Base-by-base conservation (phyloP, 1,139 yeast genomes). In the Blastobotrys arbuscula region DNA sequence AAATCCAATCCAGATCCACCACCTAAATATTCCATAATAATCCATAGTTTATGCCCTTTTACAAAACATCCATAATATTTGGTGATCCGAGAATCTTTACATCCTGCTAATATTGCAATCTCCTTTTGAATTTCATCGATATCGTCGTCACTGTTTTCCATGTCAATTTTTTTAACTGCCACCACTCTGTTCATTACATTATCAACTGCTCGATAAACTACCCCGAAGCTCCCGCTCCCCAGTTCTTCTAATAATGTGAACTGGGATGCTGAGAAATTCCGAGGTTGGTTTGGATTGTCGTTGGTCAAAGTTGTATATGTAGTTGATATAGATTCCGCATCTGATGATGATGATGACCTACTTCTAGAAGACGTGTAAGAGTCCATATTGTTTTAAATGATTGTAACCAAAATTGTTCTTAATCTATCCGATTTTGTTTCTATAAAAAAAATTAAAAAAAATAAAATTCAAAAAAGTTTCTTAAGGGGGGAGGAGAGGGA, bases 201-300 rank as follows among this genome's bases (percentile, higher is more conserved):
- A 56, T 84, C 80, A 9, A 79, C 63, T 0, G 92, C 96, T 44
- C 83, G 72, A 67, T 83, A 88, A 1, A 88, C 96, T 1, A 83
- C 85, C 0, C 96, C 96, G 65, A 87, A 88, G 3, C 92, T 90
- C 0, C 96, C 96, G 49, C 86, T 71, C 1, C 96, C 96, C 1
- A 88, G 81, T 63, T 86, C 90, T 55, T 84, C 90, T 54, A 76
- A 76, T 3, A 88, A 75, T 44, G 79, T 71, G 55, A 79, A 80
- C 60, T 79, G 82, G 49, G 70, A 72, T 13, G 78, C 77, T 33
- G 69, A 56, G 50, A 60, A 70, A 24, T 55, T 55, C 42, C 67
- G 53, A 13, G 21, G 26, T 39, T 26, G 21, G 38, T 71, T 12
- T 15, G 39, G 40, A 21, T 42, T 33, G n/a, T 13, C 23, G 18